A percentile compares a stretch with the other conserved stretches of the same genome.
These are phyloP conservation scores for Capsicum chinense DNA, from an alignment of 257 asterid species.

Conservation along the genomic window DNA sequence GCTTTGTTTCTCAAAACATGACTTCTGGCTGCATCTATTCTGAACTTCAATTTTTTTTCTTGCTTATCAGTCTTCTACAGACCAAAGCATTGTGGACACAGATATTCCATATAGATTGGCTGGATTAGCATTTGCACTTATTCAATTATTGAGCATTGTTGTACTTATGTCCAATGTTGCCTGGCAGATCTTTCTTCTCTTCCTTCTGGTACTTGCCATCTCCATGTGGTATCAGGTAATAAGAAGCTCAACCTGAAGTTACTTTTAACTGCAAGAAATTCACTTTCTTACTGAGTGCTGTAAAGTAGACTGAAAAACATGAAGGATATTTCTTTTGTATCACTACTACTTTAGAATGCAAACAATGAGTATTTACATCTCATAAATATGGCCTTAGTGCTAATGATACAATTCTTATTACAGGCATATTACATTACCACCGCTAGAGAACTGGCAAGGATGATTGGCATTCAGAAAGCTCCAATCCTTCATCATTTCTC, in stretches of 20 bases:
- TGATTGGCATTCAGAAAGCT: slow-evolving; percentile 72
- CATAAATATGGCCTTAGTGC: not conserved
- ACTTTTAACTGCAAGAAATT: not conserved
- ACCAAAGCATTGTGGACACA: slow-evolving; percentile 79
- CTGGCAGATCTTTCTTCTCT: slow-evolving; percentile 75
- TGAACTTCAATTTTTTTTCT: slow-evolving; percentile 19
- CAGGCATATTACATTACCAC: slow-evolving; percentile 72
- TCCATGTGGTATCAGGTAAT: slow-evolving; percentile 82
- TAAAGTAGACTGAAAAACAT: not conserved
- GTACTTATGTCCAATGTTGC: slow-evolving; percentile 75
- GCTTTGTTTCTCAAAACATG: not conserved
- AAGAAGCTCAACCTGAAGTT: not conserved
- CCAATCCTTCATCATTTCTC: slow-evolving; percentile 85
- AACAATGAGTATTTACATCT: not conserved
- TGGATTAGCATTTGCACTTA: slow-evolving; percentile 78
- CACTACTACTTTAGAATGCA: not conserved
- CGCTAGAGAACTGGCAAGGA: slow-evolving; percentile 81
- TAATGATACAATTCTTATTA: slow-evolving; percentile 29
- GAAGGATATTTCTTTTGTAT: not conserved
- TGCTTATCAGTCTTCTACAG: slow-evolving; percentile 71
- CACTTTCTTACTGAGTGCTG: not conserved
- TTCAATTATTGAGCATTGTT: slow-evolving; percentile 76
- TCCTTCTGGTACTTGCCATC: slow-evolving; percentile 57
- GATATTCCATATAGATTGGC: slow-evolving; percentile 84
- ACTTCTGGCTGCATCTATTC: not conserved